Evolutionary conservation across 1,284 basidiomycete genomes (phyloP), one percentile per base, ranked within the genome.

Genomic region (Earliella scabrosa): DNA sequence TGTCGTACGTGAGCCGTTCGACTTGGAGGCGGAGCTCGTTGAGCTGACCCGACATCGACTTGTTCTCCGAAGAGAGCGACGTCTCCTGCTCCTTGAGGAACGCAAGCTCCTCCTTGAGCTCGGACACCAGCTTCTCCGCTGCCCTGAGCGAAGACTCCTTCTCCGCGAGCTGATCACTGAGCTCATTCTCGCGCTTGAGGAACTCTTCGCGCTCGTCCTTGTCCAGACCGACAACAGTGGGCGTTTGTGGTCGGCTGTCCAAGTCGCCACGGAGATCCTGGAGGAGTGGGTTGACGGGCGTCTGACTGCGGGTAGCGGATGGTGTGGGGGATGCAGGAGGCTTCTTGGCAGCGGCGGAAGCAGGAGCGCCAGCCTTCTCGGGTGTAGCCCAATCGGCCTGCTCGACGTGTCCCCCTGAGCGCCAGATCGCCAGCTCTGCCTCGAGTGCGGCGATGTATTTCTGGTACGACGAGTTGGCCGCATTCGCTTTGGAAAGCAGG

Each of bases 171-270:
- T 90, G 83, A 74, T 99, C 97, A 61, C 88, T 95, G 56, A 99
- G 82, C 74, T 99, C 97, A 69, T 99, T 99, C 82, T 99, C 97
- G 57, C 97, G 79, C 71, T 87, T 88, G 73, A 99, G 76, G 83
- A 98, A 99, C 60, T 99, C 97, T 62, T 99, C 97, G 61, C 95
- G 80, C 76, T 99, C 97, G 69, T 99, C 97, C 79, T 96, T 95
- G 63, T 97, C 95, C 66, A 98, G 72, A 13, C 87, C 87, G 35
- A 92, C 82, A 34, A 89, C 86, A 16, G 91, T 93, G 14, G 95
- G 95, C 10, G 93, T 95, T 70, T 90, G 88, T 32, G 92, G 92
- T 58, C 93, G 78, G 68, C 89, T 92, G 59, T 93, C 90, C 31
- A 91, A 68, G 29, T 89, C 87, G 11, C 82, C 76, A 40, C 88